Base-by-base conservation (phyloP, 192 early-diverging fungal genomes). In the Backusella mclennaniae region DNA sequence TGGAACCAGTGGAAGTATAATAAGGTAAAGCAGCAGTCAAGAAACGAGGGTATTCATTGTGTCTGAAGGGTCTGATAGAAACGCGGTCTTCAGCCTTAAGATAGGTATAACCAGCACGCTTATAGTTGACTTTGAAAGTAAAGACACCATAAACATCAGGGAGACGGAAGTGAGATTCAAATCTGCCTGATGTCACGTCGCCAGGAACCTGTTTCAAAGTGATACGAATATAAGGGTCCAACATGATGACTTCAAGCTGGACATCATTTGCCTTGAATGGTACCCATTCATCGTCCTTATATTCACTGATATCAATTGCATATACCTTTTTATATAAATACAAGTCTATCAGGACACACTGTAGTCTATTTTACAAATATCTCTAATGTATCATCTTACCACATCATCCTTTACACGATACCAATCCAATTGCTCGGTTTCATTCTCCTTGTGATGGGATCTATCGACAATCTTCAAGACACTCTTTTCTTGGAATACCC, bases 101-200 rank as follows among this genome's bases (percentile, higher is more conserved):
- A 77, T 89, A 95, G 11, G 94, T 87, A 72, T 88, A 87, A 2
- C 98, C 98, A 0, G 92, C 85, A 59, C 96, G 88, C 81, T 94
- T 93, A 85, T 98, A 98, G 78, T 97, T 96, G 46, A 98, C 93
- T 42, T 90, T 91, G 83, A 99, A 96, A 6, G 96, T 98, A 86
- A 96, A 99, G 12, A 98, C 97, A 74, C 98, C 98, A 83, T 98
- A 96, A 35, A 93, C 91, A 77, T 99, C 98, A 44, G 98, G 98
- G 23, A 99, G 85, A 73, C 88, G 80, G 4, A 88, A 4, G 31
- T 84, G 81, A 2, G 84, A 72, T 33, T 81, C 71, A 63, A 85
- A 90, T 35, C 79, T 81, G 15, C 84, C 85, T 14, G 80, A 78
- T 17, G 82, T 79, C 69, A 75, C 69, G 4, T 74, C 74, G 44